Percentiles rank a stretch among this genome's conserved stretches.
Evolutionary conservation across 2,329 filamentous ascomycete species (phyloP).

Genomic region (Epichloe gansuensis): DNA sequence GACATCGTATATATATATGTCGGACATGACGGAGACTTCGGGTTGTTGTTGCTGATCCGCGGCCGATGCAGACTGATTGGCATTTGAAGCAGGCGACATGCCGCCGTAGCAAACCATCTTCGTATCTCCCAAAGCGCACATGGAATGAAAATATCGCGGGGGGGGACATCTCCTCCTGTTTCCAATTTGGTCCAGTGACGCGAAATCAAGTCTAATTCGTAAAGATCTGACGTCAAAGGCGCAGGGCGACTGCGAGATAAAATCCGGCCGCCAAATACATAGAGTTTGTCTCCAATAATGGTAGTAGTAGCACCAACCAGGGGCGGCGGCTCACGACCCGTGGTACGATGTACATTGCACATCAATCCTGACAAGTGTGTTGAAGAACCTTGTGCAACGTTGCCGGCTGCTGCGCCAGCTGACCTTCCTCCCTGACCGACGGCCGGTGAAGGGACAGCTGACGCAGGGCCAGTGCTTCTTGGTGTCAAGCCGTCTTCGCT

Average conservation of each 20-base stretch:
- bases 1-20: constrained; percentile 92
- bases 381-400: constrained; percentile 34
- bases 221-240: constrained; percentile 77
- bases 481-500: constrained; percentile 38
- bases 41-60: constrained; percentile 41
- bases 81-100: constrained; percentile 63
- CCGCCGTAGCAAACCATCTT: constrained; percentile 97
- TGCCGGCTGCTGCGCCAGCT: constrained; percentile 19
- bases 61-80: constrained; percentile 32
- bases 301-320: constrained; percentile 93
- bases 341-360: constrained; percentile 71
- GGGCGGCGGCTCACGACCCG: constrained; percentile 79
- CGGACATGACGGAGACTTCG: constrained; percentile 93
- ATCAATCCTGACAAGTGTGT: constrained; percentile 52
- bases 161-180: constrained; percentile 70
- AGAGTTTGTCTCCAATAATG: constrained; percentile 86
- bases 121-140: constrained; percentile 84
- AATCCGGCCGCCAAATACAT: constrained; percentile 87
- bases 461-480: constrained; percentile 39
- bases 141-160: constrained; percentile 95
- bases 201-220: constrained; percentile 81
- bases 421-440: constrained; percentile 22
- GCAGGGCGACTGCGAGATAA: constrained; percentile 69
- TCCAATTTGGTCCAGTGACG: constrained; percentile 91
- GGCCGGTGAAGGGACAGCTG: constrained; percentile 44